Conservation (phyloP, 768 basidiomycete species). For the Galerina marginata region DNA sequence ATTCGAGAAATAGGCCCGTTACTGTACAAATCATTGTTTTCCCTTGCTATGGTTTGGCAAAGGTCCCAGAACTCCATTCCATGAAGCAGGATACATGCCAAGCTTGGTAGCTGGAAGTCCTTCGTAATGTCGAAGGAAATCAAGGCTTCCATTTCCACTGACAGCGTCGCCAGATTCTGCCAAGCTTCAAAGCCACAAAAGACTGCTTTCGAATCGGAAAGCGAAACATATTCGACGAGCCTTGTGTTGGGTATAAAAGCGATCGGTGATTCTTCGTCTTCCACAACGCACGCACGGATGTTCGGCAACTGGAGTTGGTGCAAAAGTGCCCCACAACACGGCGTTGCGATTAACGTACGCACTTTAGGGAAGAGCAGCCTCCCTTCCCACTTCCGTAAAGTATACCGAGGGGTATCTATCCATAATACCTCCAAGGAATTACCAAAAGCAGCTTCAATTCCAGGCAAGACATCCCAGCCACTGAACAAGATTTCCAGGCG, state of each 20-base stretch:
- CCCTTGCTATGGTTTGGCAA: not conserved
- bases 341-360: slow-evolving; percentile 23
- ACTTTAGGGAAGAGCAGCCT: slow-evolving; percentile 24
- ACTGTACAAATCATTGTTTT: not conserved
- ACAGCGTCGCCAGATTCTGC: slow-evolving; percentile 18
- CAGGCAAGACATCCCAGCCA: slow-evolving; percentile 12
- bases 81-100: slow-evolving; percentile 19
- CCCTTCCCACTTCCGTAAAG: not conserved
- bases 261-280: not conserved
- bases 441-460: slow-evolving; percentile 14
- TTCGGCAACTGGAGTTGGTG: slow-evolving; percentile 8
- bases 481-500: slow-evolving; percentile 26
- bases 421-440: slow-evolving; percentile 27
- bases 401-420: slow-evolving; percentile 5
- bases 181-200: slow-evolving; percentile 4
- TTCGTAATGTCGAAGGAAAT: not conserved
- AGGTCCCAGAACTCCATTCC: not conserved
- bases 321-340: not conserved
- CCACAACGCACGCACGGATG: slow-evolving; percentile 20
- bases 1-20: not conserved
- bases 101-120: not conserved
- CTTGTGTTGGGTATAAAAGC: not conserved
- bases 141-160: slow-evolving; percentile 14
- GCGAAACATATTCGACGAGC: slow-evolving; percentile 18
- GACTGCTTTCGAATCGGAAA: not conserved